A percentile compares a stretch with the other conserved stretches of the same genome.
phyloP scores from a whole-genome alignment of 2,329 filamentous ascomycete species.

The Aspergillus costaricaensis region DNA sequence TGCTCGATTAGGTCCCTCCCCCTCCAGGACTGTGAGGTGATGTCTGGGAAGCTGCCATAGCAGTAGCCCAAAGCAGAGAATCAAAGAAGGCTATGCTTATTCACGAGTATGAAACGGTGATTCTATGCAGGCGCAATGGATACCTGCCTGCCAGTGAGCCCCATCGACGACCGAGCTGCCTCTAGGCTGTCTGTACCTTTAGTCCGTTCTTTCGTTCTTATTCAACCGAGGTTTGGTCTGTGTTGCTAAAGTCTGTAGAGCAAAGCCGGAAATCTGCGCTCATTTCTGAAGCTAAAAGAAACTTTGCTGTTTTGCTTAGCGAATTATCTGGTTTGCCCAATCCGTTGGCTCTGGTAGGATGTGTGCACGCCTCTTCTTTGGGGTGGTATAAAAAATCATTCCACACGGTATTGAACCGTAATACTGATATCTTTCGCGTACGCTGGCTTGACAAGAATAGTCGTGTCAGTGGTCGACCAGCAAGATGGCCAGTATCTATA shows the following conservation, averaged over 20 bases:
- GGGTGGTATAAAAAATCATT: background rate
- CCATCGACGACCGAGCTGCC: background rate
- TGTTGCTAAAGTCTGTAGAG: slow-evolving; percentile 6
- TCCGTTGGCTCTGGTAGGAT: background rate
- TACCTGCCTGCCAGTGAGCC: slow-evolving; percentile 3
- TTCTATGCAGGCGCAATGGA: background rate
- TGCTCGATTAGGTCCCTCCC: slow-evolving; percentile 18
- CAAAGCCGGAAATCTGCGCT: slow-evolving; percentile 4
- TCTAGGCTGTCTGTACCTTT: slow-evolving; percentile 7
- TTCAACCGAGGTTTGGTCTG: background rate
- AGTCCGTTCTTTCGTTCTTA: slow-evolving; percentile 1
- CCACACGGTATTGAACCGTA: background rate
- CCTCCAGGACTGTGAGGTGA: slow-evolving; percentile 22
- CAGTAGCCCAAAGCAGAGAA: background rate
- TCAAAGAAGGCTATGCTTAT: background rate
- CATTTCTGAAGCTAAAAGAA: background rate
- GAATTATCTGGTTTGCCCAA: background rate
- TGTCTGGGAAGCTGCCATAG: background rate
- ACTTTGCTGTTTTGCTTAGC: background rate
- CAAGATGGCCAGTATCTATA: background rate
- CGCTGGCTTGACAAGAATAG: background rate
- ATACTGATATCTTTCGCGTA: background rate
- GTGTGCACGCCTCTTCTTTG: background rate
- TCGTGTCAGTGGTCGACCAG: background rate
- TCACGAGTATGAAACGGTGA: background rate